Percentiles rank a stretch among this genome's conserved stretches.
Conservation (phyloP, 2,329 filamentous ascomycete genomes). For the Biscogniauxia sp. region DNA sequence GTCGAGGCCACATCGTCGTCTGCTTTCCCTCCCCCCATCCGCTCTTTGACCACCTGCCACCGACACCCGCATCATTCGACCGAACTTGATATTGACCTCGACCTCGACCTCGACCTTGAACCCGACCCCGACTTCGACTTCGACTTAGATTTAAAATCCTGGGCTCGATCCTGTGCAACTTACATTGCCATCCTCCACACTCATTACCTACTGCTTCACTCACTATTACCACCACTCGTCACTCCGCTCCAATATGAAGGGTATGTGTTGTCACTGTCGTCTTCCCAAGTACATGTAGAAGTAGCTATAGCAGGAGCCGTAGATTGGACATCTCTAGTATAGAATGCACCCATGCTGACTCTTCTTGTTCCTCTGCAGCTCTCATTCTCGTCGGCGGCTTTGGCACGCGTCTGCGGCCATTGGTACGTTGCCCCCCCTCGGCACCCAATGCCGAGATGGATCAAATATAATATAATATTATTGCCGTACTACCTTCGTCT, state of each 20-base stretch:
- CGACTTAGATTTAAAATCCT: neutral
- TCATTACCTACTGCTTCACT: neutral
- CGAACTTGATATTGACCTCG: neutral
- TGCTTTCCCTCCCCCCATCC: neutral
- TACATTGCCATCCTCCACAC: neutral
- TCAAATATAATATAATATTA: slow-evolving; percentile 2
- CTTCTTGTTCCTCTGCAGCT: slow-evolving; percentile 52
- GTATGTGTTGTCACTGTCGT: slow-evolving; percentile 24
- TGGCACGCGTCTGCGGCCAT: slow-evolving; percentile 93
- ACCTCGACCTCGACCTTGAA: neutral
- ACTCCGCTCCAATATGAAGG: slow-evolving; percentile 37
- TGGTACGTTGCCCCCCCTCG: slow-evolving; percentile 58
- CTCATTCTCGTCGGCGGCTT: slow-evolving; percentile 99
- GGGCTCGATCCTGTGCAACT: neutral
- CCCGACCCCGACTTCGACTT: neutral
- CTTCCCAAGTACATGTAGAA: too few species aligned
- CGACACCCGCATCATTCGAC: neutral
- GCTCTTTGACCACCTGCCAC: neutral
- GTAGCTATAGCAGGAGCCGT: neutral
- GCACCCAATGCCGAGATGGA: slow-evolving; percentile 6
- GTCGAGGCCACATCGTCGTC: slow-evolving; percentile 2
- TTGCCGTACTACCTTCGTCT: slow-evolving; percentile 2
- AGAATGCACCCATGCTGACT: slow-evolving; percentile 8
- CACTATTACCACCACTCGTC: neutral
- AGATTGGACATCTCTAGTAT: slow-evolving; percentile 16